phyloP scores from a whole-genome alignment of 805 yeast species.

The Starmera pachycereana region DNA sequence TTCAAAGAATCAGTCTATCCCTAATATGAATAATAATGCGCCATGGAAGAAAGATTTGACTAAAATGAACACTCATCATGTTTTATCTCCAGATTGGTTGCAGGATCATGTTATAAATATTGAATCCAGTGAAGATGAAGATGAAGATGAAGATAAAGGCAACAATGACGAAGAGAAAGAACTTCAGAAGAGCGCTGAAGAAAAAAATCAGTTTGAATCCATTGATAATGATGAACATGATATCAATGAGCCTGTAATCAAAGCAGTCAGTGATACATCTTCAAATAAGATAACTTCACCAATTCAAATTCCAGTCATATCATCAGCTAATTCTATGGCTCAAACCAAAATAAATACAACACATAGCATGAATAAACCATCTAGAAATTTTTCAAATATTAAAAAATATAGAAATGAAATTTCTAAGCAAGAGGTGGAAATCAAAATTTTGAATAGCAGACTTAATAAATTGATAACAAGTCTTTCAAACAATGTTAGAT shows the following conservation, averaged over 20 bases:
- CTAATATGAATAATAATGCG: too few relatives aligned
- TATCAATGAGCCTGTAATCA: neutral
- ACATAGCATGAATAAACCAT: too few relatives aligned
- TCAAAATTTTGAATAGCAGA: neutral
- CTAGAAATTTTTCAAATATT: neutral
- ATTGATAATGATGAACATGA: neutral
- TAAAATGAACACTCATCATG: neutral
- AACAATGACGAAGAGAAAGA: neutral
- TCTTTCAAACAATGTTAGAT: neutral
- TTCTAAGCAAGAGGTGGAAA: neutral
- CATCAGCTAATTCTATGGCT: too few relatives aligned
- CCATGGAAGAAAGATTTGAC: too few relatives aligned
- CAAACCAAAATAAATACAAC: too few relatives aligned
- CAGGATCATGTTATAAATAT: constrained; percentile 1
- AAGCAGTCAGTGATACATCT: too few relatives aligned
- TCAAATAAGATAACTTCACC: too few relatives aligned
- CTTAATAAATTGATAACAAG: neutral
- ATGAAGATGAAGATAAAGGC: neutral
- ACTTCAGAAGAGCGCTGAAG: neutral
- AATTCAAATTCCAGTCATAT: too few relatives aligned
- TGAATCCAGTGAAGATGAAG: constrained; percentile 2
- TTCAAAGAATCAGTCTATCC: too few relatives aligned
- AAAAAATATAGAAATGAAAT: neutral
- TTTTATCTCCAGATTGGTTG: neutral
- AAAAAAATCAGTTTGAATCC: neutral